Conservation (phyloP, 106 monocot genomes). For the Phalaenopsis equestris region DNA sequence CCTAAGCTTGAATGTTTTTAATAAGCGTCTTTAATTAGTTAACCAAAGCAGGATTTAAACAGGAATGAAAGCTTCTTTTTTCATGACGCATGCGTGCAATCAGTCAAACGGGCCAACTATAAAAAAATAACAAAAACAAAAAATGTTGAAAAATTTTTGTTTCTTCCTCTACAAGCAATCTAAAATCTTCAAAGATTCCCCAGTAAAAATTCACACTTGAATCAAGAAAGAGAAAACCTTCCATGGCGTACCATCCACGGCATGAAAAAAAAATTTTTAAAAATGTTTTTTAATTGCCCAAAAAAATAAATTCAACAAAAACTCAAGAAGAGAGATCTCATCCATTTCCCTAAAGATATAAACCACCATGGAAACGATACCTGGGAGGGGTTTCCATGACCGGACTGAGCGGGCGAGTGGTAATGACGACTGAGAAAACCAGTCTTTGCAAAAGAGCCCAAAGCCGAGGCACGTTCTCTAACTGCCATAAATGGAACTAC, state of each 20-base stretch:
- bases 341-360: background rate
- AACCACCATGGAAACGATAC: slow-evolving; percentile 10
- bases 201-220: background rate
- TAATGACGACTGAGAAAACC: slow-evolving; percentile 26
- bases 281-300: too few relatives aligned
- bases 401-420: slow-evolving; percentile 30
- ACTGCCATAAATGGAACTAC: background rate
- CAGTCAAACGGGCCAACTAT: background rate
- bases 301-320: background rate
- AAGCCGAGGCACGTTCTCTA: background rate
- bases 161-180: background rate
- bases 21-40: background rate
- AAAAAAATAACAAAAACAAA: background rate
- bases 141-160: background rate
- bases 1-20: background rate
- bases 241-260: background rate
- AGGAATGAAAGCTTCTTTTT: background rate
- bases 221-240: background rate
- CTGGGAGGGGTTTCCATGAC: slow-evolving; percentile 28
- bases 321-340: background rate
- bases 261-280: background rate
- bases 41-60: background rate
- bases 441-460: slow-evolving; percentile 5
- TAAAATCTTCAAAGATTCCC: background rate
- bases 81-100: background rate